Base-by-base conservation (phyloP, 176 grass and related monocot genomes). In the Ensete ventricosum region DNA sequence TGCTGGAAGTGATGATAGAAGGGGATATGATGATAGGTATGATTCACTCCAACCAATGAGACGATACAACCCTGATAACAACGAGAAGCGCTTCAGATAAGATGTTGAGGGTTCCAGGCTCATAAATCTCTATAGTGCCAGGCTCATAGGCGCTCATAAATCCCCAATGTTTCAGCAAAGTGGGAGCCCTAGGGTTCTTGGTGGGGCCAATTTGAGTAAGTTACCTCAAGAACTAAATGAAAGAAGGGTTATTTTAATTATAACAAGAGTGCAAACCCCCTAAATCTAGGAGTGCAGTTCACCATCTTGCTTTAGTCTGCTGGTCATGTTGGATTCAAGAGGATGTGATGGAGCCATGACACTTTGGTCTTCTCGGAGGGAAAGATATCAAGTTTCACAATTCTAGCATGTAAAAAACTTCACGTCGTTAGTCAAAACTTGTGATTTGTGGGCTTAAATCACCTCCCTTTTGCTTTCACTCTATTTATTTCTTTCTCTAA, bases 131-230 rank as follows among this genome's bases (percentile, higher is more conserved):
- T 29, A 3, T 1, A 0, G 2, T 29, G 27, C 1, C 1, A 29
- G 27, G 27, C 27, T 29, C 2, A 29, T 29, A 43, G 5, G 34
- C 0, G 73, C 78, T 81, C 74, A 73, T 19, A 88, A 83, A 80
- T 82, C 87, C 19, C 76, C 78, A 78, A 3, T 43, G 34, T 43
- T 43, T 43, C 85, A 89, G 67, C 83, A 80, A 81, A 83, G 83
- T 63, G 85, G 78, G 22, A 90, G 80, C 72, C 90, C 81, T 16
- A 62, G 79, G 82, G 83, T 73, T 67, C 86, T 90, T 55, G 83
- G 83, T 29, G 82, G 82, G 64, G 65, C 52, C 25, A 50, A 25
- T 86, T 62, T 71, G 71, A 68, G 73, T 77, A 79, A 81, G 34
- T 43, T 82, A 23, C 53, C 74, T 83, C 52, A 26, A 62, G 76